These are phyloP conservation scores for Gloeophyllum trabeum DNA, from an alignment of 768 basidiomycete species.

Conservation along the genomic window DNA sequence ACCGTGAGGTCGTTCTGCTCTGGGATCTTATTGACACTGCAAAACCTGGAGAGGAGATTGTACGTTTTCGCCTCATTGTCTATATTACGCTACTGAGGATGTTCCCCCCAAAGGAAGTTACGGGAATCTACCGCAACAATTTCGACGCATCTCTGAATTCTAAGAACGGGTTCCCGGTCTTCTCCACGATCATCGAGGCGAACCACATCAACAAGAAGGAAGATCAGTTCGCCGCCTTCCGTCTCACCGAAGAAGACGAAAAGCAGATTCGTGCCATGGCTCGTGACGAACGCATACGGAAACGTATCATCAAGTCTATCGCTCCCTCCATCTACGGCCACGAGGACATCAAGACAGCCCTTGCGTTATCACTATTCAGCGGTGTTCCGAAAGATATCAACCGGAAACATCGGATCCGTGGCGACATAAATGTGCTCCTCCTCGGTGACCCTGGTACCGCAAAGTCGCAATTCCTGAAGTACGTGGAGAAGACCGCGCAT, in stretches of 20 bases:
- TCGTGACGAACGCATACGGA: slow-evolving; percentile 88
- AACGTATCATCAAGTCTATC: slow-evolving; percentile 96
- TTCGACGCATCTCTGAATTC: slow-evolving; percentile 97
- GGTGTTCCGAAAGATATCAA: slow-evolving; percentile 95
- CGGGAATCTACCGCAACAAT: slow-evolving; percentile 97
- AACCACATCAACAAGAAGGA: slow-evolving; percentile 99
- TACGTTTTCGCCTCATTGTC: slow-evolving; percentile 23
- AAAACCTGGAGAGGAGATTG: slow-evolving; percentile 97
- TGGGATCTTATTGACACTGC: slow-evolving; percentile 99
- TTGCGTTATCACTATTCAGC: slow-evolving; percentile 90
- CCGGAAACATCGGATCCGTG: slow-evolving; percentile 90
- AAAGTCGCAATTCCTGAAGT: slow-evolving; percentile 98
- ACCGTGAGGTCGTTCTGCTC: slow-evolving; percentile 90
- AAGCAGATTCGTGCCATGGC: slow-evolving; percentile 80
- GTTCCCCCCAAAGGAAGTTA: slow-evolving; percentile 63
- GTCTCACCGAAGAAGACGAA: slow-evolving; percentile 95
- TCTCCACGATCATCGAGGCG: slow-evolving; percentile 95
- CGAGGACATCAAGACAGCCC: slow-evolving; percentile 96
- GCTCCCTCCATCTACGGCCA: slow-evolving; percentile 99
- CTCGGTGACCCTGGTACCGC: slow-evolving; percentile 98
- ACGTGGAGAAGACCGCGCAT: slow-evolving; percentile 97
- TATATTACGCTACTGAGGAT: slow-evolving; percentile 5
- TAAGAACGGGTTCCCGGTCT: slow-evolving; percentile 99
- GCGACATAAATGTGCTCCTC: slow-evolving; percentile 94
- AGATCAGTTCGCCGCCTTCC: slow-evolving; percentile 96